These are phyloP conservation scores for Erodium moschatum DNA, from an alignment of 441 rosid genomes.

Conservation along the genomic window DNA sequence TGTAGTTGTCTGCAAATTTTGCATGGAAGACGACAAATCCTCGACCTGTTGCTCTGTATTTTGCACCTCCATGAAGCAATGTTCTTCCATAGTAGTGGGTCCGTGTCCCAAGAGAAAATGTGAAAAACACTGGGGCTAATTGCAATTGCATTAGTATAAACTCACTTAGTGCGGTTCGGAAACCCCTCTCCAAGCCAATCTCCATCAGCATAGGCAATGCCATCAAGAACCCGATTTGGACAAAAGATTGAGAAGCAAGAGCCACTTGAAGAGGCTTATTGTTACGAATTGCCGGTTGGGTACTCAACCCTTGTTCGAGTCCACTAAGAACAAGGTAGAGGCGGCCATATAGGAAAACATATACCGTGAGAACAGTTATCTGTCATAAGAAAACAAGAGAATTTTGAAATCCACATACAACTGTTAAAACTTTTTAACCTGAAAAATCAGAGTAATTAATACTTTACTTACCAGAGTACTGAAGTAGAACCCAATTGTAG, in stretches of 20 bases:
- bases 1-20: conserved; percentile 92
- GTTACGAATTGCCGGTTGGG: conserved; percentile 69
- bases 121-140: conserved; percentile 94
- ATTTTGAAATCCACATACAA: conserved; percentile 9
- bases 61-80: conserved; percentile 94
- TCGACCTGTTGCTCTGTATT: conserved; percentile 91
- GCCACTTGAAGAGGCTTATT: conserved; percentile 94
- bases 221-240: conserved; percentile 92
- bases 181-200: conserved; percentile 94
- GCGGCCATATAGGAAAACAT: conserved; percentile 97
- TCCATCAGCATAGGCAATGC: conserved; percentile 99
- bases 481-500: conserved; percentile 96
- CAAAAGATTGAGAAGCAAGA: conserved; percentile 98
- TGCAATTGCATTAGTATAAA: conserved; percentile 96
- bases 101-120: conserved; percentile 96
- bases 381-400: conserved; percentile 30
- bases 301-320: conserved; percentile 72
- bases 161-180: conserved; percentile 92
- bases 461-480: conserved; percentile 66
- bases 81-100: conserved; percentile 96
- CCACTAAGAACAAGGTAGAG: conserved; percentile 98
- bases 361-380: conserved; percentile 95
- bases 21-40: conserved; percentile 99
- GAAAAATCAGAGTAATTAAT: conserved; percentile 5
- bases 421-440: conserved; percentile 7